Percentiles rank a stretch among this genome's conserved stretches.
phyloP scores from a whole-genome alignment of 2,329 filamentous ascomycete species.

The Fusarium staphyleae region DNA sequence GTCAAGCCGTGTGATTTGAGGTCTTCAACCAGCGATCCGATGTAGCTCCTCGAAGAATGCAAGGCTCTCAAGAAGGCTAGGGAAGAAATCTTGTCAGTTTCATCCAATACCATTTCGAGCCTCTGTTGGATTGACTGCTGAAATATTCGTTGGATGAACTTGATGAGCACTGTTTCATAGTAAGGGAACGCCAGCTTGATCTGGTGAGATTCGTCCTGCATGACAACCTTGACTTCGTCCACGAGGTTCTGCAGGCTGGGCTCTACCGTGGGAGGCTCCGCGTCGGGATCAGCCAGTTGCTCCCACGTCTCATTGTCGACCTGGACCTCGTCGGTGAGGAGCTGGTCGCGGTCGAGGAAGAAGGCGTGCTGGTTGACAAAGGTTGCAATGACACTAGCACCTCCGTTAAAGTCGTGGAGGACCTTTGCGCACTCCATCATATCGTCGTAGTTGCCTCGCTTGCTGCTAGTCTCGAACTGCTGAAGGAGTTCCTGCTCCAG shows the following conservation, averaged over 20 bases:
- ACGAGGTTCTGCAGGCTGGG: constrained; percentile 89
- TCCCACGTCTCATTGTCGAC: constrained; percentile 85
- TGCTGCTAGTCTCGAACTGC: constrained; percentile 97
- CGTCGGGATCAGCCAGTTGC: constrained; percentile 89
- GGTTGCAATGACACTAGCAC: constrained; percentile 90
- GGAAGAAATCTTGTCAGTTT: constrained; percentile 89
- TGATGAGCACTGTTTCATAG: constrained; percentile 90
- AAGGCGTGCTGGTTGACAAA: constrained; percentile 99
- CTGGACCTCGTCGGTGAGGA: constrained; percentile 85
- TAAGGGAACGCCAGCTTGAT: constrained; percentile 97
- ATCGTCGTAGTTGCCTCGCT: constrained; percentile 92
- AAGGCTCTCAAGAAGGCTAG: constrained; percentile 89
- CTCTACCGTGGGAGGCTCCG: constrained; percentile 89
- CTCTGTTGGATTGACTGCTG: constrained; percentile 98
- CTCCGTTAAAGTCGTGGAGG: constrained; percentile 93
- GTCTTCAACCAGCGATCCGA: constrained; percentile 87
- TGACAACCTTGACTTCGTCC: constrained; percentile 92
- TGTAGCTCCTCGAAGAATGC: constrained; percentile 89
- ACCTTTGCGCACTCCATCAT: constrained; percentile 98
- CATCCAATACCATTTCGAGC: constrained; percentile 93
- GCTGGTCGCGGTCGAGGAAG: constrained; percentile 94
- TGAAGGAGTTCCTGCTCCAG: constrained; percentile 93
- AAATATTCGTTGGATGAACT: constrained; percentile 94
- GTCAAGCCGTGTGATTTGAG: constrained; percentile 93
- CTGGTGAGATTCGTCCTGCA: constrained; percentile 96